Conservation (phyloP, 371 early-diverging fungal genomes). For the Smittium mucronatum region DNA sequence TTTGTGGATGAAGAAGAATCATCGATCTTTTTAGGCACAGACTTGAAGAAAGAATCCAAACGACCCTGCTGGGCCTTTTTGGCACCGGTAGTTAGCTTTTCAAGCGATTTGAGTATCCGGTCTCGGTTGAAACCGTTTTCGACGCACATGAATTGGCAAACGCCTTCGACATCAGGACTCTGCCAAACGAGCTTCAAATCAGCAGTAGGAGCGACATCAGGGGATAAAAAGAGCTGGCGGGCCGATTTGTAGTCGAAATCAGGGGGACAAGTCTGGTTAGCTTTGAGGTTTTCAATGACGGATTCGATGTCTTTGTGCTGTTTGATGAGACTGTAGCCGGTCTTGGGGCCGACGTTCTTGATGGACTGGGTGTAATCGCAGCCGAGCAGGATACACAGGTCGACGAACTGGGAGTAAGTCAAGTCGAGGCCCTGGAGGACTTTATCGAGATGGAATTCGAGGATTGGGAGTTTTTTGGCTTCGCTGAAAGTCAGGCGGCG, state of each 20-base stretch:
- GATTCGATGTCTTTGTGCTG: conserved; percentile 83
- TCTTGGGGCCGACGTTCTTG: conserved; percentile 92
- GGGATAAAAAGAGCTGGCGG: conserved; percentile 74
- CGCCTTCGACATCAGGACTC: conserved; percentile 74
- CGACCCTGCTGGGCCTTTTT: conserved; percentile 76
- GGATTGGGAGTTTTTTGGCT: conserved; percentile 83
- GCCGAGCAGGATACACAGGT: conserved; percentile 97
- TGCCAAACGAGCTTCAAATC: conserved; percentile 64
- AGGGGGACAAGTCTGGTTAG: conserved; percentile 67
- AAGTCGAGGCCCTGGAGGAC: conserved; percentile 77
- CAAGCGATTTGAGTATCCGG: conserved; percentile 74
- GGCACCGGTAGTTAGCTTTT: conserved; percentile 61
- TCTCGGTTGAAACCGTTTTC: conserved; percentile 97
- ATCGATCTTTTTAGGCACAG: background rate
- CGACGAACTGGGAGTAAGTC: conserved; percentile 81
- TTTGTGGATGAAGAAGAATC: too few relatives aligned
- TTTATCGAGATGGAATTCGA: conserved; percentile 75
- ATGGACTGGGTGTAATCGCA: conserved; percentile 98
- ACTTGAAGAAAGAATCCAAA: conserved; percentile 83
- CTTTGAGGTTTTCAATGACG: conserved; percentile 55
- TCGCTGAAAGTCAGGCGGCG: conserved; percentile 94
- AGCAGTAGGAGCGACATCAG: conserved; percentile 58
- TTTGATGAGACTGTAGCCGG: conserved; percentile 77
- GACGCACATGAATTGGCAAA: conserved; percentile 80
- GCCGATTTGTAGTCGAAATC: conserved; percentile 90